These are phyloP conservation scores for Haplographium delicatum DNA, from an alignment of 495 filamentous ascomycete genomes.

Conservation along the genomic window DNA sequence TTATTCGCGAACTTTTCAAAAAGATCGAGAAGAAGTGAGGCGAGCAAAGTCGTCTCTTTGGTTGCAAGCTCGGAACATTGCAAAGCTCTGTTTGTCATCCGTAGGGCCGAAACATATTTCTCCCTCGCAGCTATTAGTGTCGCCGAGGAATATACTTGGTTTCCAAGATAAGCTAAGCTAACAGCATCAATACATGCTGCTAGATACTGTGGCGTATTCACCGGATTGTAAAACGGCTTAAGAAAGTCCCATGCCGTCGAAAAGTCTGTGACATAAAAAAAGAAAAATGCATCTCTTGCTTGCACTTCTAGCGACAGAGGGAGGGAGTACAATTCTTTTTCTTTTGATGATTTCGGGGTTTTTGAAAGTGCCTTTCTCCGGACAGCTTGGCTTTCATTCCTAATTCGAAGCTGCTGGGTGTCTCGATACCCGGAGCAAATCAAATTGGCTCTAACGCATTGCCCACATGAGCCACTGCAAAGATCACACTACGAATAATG, in stretches of 20 bases:
- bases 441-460: slow-evolving; percentile 60
- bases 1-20: slow-evolving; percentile 47
- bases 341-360: neutral
- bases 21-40: slow-evolving; percentile 51
- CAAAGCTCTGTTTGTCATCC: slow-evolving; percentile 8
- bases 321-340: neutral
- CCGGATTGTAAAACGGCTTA: slow-evolving; percentile 2
- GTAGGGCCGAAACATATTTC: slow-evolving; percentile 7
- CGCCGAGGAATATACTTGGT: slow-evolving; percentile 3
- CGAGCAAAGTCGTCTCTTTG: slow-evolving; percentile 54
- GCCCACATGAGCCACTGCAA: neutral
- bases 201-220: neutral
- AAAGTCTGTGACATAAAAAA: slow-evolving; percentile 5
- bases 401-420: slow-evolving; percentile 56
- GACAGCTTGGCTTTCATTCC: slow-evolving; percentile 53
- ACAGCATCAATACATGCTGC: slow-evolving; percentile 5
- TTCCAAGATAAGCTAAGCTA: slow-evolving; percentile 10
- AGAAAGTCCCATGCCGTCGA: slow-evolving; percentile 9
- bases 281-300: slow-evolving; percentile 8
- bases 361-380: neutral
- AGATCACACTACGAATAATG: slow-evolving; percentile 4
- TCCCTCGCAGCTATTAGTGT: neutral
- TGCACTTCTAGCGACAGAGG: slow-evolving; percentile 4
- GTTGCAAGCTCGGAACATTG: neutral
- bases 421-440: slow-evolving; percentile 61